Evolutionary conservation across 108 stramenopile genomes (phyloP).

Genomic region (Aurantiochytrium sp.): DNA sequence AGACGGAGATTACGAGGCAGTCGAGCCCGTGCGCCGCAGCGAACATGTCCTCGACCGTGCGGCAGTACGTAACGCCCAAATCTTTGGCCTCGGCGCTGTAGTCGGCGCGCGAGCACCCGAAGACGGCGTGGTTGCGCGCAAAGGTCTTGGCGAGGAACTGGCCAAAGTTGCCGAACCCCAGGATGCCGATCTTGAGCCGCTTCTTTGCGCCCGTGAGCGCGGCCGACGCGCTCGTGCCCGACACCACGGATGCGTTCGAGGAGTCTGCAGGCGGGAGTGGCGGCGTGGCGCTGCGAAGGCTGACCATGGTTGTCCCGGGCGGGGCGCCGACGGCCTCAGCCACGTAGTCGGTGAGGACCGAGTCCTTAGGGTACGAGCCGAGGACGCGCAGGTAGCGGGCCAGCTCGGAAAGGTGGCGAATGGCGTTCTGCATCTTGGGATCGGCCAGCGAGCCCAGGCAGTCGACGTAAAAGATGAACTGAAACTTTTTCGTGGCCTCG

Average conservation of each 20-base stretch:
- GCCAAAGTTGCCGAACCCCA: constrained; percentile 88
- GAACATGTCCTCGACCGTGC: constrained; percentile 45
- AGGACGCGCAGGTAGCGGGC: constrained; percentile 49
- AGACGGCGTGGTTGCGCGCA: constrained; percentile 53
- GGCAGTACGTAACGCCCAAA: constrained; percentile 64
- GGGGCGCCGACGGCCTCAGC: neutral
- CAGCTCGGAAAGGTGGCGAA: constrained; percentile 49
- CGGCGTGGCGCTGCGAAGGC: neutral
- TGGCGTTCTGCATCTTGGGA: constrained; percentile 46
- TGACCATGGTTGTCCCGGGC: too few relatives aligned
- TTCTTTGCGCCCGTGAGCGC: neutral
- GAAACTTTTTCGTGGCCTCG: too few relatives aligned
- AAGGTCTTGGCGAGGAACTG: constrained; percentile 83
- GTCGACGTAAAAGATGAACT: constrained; percentile 56
- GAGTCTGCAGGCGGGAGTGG: neutral
- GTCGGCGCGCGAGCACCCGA: constrained; percentile 66
- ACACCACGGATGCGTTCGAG: neutral
- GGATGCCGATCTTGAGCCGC: constrained; percentile 79
- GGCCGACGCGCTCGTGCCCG: neutral
- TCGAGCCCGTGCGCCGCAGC: constrained; percentile 59
- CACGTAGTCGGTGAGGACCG: constrained; percentile 37
- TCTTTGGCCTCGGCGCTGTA: constrained; percentile 67
- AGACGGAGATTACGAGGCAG: constrained; percentile 72
- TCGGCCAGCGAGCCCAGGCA: constrained; percentile 49
- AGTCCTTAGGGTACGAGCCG: constrained; percentile 48